Evolutionary conservation across 2,329 filamentous ascomycete genomes (phyloP).

Genomic region (Penicillium italicum): DNA sequence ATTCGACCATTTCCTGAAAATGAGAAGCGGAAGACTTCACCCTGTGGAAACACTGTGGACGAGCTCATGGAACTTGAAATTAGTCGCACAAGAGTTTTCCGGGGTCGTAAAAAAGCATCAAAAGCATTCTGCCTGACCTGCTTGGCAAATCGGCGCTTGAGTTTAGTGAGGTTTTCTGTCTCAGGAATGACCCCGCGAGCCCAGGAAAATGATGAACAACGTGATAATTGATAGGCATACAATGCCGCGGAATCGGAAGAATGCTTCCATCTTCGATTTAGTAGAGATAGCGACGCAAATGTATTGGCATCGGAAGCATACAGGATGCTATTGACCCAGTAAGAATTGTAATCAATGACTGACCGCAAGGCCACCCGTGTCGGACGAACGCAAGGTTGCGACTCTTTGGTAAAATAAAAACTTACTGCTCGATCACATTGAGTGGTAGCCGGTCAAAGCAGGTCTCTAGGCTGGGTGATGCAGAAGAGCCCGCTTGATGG

Average conservation of each 20-base stretch:
- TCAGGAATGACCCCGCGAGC: slow-evolving; percentile 33
- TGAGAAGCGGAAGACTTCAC: slow-evolving; percentile 80
- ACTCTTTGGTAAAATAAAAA: neutral
- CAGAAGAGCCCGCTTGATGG: neutral
- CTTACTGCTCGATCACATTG: slow-evolving; percentile 24
- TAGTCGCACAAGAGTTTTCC: slow-evolving; percentile 69
- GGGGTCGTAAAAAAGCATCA: slow-evolving; percentile 68
- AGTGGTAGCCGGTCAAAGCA: slow-evolving; percentile 22
- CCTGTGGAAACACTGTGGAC: slow-evolving; percentile 72
- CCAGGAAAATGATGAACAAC: slow-evolving; percentile 43
- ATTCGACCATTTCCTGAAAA: slow-evolving; percentile 72
- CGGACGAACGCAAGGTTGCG: neutral
- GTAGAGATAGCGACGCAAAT: slow-evolving; percentile 46
- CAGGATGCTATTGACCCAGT: slow-evolving; percentile 41
- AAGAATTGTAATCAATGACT: slow-evolving; percentile 15
- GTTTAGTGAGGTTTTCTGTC: slow-evolving; percentile 52
- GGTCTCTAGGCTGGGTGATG: neutral
- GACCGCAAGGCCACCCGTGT: neutral
- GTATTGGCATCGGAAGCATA: slow-evolving; percentile 46
- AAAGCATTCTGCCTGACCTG: slow-evolving; percentile 76
- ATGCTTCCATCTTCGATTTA: slow-evolving; percentile 46
- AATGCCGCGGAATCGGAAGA: slow-evolving; percentile 43
- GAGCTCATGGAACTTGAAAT: slow-evolving; percentile 82
- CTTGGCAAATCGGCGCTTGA: slow-evolving; percentile 64
- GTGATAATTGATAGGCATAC: slow-evolving; percentile 47